Evolutionary conservation across 164 flowering plant genomes (phyloP), one percentile per base, ranked within the genome.

Genomic region (Vitis riparia): DNA sequence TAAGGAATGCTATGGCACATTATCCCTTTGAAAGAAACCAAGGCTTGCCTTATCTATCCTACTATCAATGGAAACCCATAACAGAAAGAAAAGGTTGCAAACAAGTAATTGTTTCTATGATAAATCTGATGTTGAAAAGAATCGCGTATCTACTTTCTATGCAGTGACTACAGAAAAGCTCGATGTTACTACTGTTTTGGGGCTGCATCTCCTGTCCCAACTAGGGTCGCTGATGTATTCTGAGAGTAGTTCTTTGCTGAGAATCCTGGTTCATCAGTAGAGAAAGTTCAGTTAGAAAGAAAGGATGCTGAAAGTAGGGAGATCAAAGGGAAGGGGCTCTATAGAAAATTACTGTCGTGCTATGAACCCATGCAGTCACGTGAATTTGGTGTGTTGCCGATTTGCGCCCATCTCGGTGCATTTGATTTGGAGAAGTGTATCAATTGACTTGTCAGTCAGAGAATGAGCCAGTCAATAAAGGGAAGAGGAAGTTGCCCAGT

Each of bases 1-100:
- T 93, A 29, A 98, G 99, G 64, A 90, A 81, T 74, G 90, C 91
- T 66, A 93, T 95, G 99, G 85, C 98, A 55, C 88, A 74, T 55
- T 95, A 82, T 71, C 99, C 99, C 15, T 19, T 19, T 19, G 23
- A 19, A 19, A 68, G 63, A 79, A 84, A 69, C 87, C 87, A 1
- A 81, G 72, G 13, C 68, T 80, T 70, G 68, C 68, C 11, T 70
- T 76, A 10, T 68, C 67, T 74, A 67, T 75, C 48, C 11, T 64
- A 17, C 71, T 77, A 1, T 75, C 76, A 55, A 32, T 68, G 23
- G 83, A 79, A 68, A 64, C 68, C 51, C 75, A 78, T 71, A 82
- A 80, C 19, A 75, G 89, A 74, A 88, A 87, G 77, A 82, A 89
- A 78, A 83, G 90, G 73, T 62, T 80, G 67, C 76, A 79, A 1